These are phyloP conservation scores for Leishmania guyanensis DNA, from an alignment of 208 protist genomes.

Conservation along the genomic window DNA sequence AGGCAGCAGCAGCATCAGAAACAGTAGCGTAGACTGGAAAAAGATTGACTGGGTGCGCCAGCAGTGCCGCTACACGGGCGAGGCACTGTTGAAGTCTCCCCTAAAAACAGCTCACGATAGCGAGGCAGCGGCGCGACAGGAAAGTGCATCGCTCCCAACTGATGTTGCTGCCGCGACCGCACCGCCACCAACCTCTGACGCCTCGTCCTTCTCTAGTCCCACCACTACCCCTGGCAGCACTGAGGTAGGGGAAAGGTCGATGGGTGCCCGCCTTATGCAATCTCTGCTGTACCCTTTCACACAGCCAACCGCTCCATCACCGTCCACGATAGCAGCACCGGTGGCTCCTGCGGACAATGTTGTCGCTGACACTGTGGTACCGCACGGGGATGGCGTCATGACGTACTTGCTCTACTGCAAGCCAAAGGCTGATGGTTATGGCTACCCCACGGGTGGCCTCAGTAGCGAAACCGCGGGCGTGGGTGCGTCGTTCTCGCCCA, in stretches of 20 bases:
- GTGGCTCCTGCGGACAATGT: background rate
- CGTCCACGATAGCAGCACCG: background rate
- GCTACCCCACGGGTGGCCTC: background rate
- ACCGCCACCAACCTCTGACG: background rate
- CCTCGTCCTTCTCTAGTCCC: background rate
- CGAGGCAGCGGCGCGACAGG: background rate
- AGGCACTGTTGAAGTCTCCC: constrained; percentile 7
- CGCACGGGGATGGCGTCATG: constrained; percentile 35
- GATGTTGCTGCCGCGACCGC: background rate
- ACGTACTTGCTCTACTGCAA: constrained; percentile 36
- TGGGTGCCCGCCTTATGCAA: constrained; percentile 26
- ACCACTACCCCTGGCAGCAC: background rate
- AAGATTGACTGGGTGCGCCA: constrained; percentile 31
- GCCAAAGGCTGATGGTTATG: constrained; percentile 17
- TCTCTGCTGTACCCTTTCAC: constrained; percentile 32
- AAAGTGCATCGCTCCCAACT: background rate
- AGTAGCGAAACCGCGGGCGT: background rate
- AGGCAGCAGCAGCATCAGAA: constrained; percentile 1
- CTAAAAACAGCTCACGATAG: background rate
- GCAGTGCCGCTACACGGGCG: constrained; percentile 35
- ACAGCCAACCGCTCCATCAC: background rate
- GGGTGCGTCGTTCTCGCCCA: background rate
- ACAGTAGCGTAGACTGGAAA: constrained; percentile 21
- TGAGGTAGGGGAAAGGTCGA: constrained; percentile 14
- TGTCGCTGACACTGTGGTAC: background rate